These are phyloP conservation scores for Heliosperma pusillum DNA, from an alignment of 148 eudicot species.

Conservation along the genomic window DNA sequence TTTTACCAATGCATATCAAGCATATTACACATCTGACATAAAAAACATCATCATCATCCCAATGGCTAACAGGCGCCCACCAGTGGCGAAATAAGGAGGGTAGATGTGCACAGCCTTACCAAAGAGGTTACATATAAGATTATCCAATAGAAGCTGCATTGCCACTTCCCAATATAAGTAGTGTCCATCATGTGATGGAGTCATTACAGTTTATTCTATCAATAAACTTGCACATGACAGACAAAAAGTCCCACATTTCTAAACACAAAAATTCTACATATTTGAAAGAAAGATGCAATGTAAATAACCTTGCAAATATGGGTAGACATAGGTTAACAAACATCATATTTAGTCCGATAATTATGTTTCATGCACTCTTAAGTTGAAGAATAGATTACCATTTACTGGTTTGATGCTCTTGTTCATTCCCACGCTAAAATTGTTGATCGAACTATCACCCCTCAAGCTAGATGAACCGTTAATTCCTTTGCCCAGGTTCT, in stretches of 20 bases:
- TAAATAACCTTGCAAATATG: neutral
- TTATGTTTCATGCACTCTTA: neutral
- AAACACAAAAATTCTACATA: neutral
- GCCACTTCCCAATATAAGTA: neutral
- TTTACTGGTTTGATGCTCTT: conserved; percentile 25
- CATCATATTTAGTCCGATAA: neutral
- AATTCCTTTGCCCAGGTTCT: conserved; percentile 11
- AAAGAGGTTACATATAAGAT: neutral
- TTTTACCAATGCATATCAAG: neutral
- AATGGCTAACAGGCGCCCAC: neutral
- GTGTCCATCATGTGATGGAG: neutral
- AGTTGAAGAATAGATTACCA: conserved; percentile 34
- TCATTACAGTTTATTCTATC: neutral
- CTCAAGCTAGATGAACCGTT: conserved; percentile 21
- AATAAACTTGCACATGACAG: neutral
- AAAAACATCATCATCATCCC: neutral
- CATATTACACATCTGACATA: neutral
- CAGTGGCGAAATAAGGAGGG: neutral
- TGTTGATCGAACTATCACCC: conserved; percentile 23
- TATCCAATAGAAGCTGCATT: neutral
- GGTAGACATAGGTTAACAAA: neutral
- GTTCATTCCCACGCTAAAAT: conserved; percentile 14
- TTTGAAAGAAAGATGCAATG: neutral
- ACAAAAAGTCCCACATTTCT: neutral
- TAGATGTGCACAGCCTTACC: neutral